Evolutionary conservation across 148 eudicot species (phyloP).

Genomic region (Chenopodium formosanum): DNA sequence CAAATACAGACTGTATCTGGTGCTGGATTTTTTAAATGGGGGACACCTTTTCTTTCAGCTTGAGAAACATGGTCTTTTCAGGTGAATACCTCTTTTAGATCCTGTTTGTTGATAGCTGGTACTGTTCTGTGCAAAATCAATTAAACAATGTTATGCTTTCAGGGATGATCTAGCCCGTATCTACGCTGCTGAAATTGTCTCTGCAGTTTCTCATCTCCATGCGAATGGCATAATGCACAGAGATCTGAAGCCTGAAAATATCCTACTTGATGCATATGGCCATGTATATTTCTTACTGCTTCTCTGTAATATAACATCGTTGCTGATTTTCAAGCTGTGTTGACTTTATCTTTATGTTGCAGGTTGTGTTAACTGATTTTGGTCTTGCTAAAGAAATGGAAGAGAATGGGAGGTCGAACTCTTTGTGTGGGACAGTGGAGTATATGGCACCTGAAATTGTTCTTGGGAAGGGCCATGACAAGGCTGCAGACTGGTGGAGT

Average conservation of each 20-base stretch:
- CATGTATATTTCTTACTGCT: constrained; percentile 46
- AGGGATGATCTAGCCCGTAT: constrained; percentile 95
- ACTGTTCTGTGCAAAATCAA: constrained; percentile 1
- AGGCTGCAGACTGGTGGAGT: constrained; percentile 98
- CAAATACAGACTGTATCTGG: constrained; percentile 85
- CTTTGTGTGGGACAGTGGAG: constrained; percentile 85
- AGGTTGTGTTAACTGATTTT: constrained; percentile 89
- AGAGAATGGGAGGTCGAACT: constrained; percentile 70
- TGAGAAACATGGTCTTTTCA: constrained; percentile 72
- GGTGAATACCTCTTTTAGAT: constrained; percentile 29
- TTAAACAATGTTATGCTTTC: constrained; percentile 28
- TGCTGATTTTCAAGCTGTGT: not conserved
- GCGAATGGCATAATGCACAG: constrained; percentile 92
- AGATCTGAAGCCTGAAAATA: constrained; percentile 95
- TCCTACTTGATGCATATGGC: constrained; percentile 90
- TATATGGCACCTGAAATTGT: constrained; percentile 93
- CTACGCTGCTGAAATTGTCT: constrained; percentile 87
- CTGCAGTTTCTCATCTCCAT: constrained; percentile 95
- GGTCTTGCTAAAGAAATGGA: constrained; percentile 81
- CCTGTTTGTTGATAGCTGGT: not conserved
- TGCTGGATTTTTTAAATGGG: constrained; percentile 83
- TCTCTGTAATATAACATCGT: not conserved
- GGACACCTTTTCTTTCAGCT: constrained; percentile 95
- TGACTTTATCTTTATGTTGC: constrained; percentile 7
- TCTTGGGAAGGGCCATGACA: constrained; percentile 86